Evolutionary conservation across 1,284 basidiomycete genomes (phyloP), one percentile per base, ranked within the genome.

Genomic region (Cryptococcus neoformans): DNA sequence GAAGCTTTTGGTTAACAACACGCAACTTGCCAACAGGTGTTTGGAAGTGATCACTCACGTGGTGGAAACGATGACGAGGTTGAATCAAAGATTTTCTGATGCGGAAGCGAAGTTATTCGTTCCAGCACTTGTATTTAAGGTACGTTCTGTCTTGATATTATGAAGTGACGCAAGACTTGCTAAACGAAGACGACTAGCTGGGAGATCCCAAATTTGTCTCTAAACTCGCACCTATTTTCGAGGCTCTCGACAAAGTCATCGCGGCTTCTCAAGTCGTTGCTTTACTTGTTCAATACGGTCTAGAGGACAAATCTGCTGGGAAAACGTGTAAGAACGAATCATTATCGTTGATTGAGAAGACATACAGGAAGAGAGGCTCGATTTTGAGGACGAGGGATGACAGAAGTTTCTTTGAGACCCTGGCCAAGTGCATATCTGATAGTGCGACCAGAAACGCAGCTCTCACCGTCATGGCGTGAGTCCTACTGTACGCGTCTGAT

Each of bases 41-140:
- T 79, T 99, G 62, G 96, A 99, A 60, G 84, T 92, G 34, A 82
- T 95, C 28, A 89, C 91, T 62, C 82, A 87, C 34, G 82, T 97
- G 14, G 72, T 97, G 17, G 81, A 85, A 39, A 91, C 87, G 73
- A 81, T 88, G 68, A 85, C 85, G 58, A 82, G 77, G 66, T 81
- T 83, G 44, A 85, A 87, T 60, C 89, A 92, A 73, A 87, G 94
- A 66, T 80, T 99, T 55, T 86, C 85, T 4, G 96, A 99, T 62
- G 81, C 85, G 39, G 96, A 99, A 74, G 92, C 92, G 0, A 78
- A 85, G 51, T 88, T 90, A 60, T 91, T 99, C 67, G 83, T 98
- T 21, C 92, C 94, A 0, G 92, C 93, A 7, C 82, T 98, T 54
- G 83, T 97, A 44, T 85, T 86, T 80, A 98, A 97, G 83, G 92